Evolutionary conservation across 192 early-diverging fungal genomes (phyloP).

Genomic region (Chytriomyces sp.): DNA sequence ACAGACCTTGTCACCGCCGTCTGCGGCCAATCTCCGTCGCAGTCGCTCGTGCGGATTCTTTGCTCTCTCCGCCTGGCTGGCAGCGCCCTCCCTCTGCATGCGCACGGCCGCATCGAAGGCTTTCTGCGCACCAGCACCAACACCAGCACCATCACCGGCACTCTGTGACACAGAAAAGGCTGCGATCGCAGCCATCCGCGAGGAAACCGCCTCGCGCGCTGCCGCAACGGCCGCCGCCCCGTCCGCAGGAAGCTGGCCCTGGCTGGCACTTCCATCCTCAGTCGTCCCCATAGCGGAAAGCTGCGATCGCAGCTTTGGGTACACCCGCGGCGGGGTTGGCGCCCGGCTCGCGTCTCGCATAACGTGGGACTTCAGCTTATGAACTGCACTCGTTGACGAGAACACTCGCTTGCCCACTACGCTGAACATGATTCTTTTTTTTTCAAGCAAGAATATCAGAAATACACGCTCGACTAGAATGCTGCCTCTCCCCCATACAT

Average conservation of each 20-base stretch:
- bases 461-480: too few species aligned
- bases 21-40: conserved; percentile 32
- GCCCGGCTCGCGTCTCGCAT: neutral
- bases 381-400: neutral
- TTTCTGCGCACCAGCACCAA: neutral
- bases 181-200: neutral
- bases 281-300: neutral
- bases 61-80: neutral
- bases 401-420: neutral
- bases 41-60: conserved; percentile 34
- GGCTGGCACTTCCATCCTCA: neutral
- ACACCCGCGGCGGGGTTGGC: conserved; percentile 17
- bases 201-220: neutral
- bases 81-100: neutral
- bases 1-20: conserved; percentile 54
- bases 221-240: neutral
- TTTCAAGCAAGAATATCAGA: too few species aligned
- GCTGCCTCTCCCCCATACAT: too few species aligned
- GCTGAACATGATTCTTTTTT: neutral
- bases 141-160: neutral
- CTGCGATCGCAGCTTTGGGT: neutral
- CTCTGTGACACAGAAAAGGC: neutral
- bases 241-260: neutral
- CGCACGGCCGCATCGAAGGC: neutral
- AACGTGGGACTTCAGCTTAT: neutral